A percentile compares a stretch with the other conserved stretches of the same genome.
phyloP scores from a whole-genome alignment of 208 protist species.

The Perkinsela sp. region DNA sequence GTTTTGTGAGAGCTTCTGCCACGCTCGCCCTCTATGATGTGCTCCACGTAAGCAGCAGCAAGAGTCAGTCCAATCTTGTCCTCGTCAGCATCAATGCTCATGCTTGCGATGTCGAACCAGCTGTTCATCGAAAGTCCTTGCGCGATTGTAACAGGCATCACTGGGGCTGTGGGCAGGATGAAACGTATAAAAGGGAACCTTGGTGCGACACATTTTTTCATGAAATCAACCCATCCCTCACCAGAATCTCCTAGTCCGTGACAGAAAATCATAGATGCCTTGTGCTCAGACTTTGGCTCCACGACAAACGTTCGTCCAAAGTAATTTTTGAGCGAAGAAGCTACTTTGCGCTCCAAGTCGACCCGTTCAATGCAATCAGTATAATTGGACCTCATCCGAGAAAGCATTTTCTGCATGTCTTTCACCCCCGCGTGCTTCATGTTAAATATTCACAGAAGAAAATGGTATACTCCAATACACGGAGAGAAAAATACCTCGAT shows the following conservation, averaged over 20 bases:
- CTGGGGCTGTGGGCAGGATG: slow-evolving; percentile 12
- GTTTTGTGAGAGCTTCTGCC: neutral
- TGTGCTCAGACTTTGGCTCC: slow-evolving; percentile 4
- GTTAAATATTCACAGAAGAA: neutral
- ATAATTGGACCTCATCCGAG: neutral
- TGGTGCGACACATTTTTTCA: neutral
- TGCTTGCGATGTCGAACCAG: slow-evolving; percentile 18
- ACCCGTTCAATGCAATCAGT: neutral
- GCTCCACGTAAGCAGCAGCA: neutral
- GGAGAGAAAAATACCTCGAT: too few species aligned
- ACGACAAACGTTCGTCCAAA: neutral
- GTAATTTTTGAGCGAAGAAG: neutral
- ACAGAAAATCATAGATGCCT: slow-evolving; percentile 13
- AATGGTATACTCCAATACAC: too few species aligned
- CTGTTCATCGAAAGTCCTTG: slow-evolving; percentile 10
- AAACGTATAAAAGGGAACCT: slow-evolving; percentile 10
- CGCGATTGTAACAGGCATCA: slow-evolving; percentile 11
- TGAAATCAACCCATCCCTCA: slow-evolving; percentile 8
- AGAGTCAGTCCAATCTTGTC: neutral
- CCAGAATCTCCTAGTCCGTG: slow-evolving; percentile 17
- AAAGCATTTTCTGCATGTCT: neutral
- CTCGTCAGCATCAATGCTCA: slow-evolving; percentile 2
- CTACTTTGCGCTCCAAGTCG: neutral
- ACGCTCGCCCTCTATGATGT: neutral
- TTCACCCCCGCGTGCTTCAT: neutral